Evolutionary conservation across 257 asterid genomes (phyloP).

Genomic region (Salvia hispanica): DNA sequence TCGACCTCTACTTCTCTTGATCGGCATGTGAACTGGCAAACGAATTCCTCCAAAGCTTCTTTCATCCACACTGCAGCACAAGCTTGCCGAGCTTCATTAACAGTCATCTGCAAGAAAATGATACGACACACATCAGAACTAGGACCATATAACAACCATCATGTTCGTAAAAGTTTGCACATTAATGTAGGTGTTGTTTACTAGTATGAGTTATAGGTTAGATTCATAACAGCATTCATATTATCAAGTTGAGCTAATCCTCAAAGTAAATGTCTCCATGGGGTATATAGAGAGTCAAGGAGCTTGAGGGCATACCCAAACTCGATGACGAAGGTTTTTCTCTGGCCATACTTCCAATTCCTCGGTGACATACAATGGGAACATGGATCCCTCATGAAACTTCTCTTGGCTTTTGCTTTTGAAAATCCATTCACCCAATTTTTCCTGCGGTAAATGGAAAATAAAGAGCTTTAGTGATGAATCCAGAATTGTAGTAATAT

Average conservation of each 20-base stretch:
- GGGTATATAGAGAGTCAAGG: no score
- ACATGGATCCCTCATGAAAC: slow-evolving; percentile 82
- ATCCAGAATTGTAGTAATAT: not conserved
- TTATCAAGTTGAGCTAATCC: not conserved
- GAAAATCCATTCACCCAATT: slow-evolving; percentile 82
- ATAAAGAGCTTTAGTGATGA: slow-evolving; percentile 15
- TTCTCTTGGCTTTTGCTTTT: slow-evolving; percentile 92
- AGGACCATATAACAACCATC: not conserved
- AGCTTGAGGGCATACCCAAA: slow-evolving; percentile 62
- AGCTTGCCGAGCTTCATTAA: slow-evolving; percentile 67
- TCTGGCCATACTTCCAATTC: slow-evolving; percentile 92
- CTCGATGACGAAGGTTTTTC: slow-evolving; percentile 67
- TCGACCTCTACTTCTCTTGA: slow-evolving; percentile 28
- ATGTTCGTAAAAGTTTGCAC: not conserved
- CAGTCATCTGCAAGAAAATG: slow-evolving; percentile 54
- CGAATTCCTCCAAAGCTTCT: slow-evolving; percentile 74
- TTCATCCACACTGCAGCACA: slow-evolving; percentile 87
- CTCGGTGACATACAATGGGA: slow-evolving; percentile 72
- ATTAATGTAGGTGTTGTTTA: not conserved
- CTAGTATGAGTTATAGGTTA: not conserved
- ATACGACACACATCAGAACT: slow-evolving; percentile 32
- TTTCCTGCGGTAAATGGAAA: slow-evolving; percentile 42
- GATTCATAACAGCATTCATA: not conserved
- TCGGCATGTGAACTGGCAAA: slow-evolving; percentile 36
- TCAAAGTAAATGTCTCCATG: no score